Evolutionary conservation across 1,284 basidiomycete genomes (phyloP).

Genomic region (Cryptococcus floricola): DNA sequence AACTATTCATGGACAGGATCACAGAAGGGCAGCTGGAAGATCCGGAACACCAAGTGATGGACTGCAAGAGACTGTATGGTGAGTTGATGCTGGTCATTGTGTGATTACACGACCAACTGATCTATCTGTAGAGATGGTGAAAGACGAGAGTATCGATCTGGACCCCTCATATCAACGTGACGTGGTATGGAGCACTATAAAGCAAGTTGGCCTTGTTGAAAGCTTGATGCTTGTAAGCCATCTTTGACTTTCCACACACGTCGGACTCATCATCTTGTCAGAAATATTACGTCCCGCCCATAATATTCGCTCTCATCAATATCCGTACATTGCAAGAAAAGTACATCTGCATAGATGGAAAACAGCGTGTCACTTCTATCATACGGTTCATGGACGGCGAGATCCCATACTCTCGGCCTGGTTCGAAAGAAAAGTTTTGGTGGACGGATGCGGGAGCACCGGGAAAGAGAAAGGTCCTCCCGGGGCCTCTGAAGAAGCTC

Average conservation of each 20-base stretch:
- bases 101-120: background rate
- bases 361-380: constrained; percentile 45
- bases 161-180: constrained; percentile 44
- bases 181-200: constrained; percentile 40
- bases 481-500: constrained; percentile 21
- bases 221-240: constrained; percentile 33
- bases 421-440: constrained; percentile 32
- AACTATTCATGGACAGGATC: constrained; percentile 12
- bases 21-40: constrained; percentile 22
- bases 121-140: constrained; percentile 29
- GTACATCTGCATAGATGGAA: constrained; percentile 45
- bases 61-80: constrained; percentile 29
- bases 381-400: constrained; percentile 38
- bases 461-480: constrained; percentile 19
- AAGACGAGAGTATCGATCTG: constrained; percentile 33
- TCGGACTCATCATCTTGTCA: constrained; percentile 12
- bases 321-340: constrained; percentile 14
- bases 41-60: constrained; percentile 26
- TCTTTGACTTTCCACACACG: background rate
- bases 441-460: constrained; percentile 18
- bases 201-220: constrained; percentile 33
- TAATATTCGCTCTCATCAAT: constrained; percentile 36
- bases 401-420: constrained; percentile 31
- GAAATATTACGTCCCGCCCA: constrained; percentile 46
- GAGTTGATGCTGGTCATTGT: constrained; percentile 7